Conservation (phyloP, 495 filamentous ascomycete species). For the Neurospora sp. region DNA sequence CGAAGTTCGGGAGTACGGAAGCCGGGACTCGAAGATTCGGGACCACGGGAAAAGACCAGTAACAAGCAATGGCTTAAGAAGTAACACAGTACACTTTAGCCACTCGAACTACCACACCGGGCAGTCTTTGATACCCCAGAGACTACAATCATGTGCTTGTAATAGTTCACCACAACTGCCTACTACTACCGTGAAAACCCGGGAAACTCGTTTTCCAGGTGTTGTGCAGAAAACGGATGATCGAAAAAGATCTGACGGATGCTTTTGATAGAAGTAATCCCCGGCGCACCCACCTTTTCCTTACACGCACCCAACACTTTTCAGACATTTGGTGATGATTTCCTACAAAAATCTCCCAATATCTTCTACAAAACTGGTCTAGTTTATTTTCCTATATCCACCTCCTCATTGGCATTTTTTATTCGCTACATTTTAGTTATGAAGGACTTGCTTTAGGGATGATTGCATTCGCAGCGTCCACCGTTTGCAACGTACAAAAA, state of each 20-base stretch:
- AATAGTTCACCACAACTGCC: no score
- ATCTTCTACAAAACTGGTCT: not conserved
- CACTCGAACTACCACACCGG: no score
- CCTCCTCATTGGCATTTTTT: no score
- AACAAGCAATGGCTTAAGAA: not conserved
- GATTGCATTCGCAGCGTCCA: not conserved
- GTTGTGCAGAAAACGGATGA: not conserved
- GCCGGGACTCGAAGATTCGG: not conserved
- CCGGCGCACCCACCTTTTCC: not conserved
- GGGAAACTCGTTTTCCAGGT: not conserved
- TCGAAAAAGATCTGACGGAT: not conserved
- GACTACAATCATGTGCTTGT: no score
- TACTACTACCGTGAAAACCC: no score
- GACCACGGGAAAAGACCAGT: not conserved
- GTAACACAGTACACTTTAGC: no score
- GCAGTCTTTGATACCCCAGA: no score
- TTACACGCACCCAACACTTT: not conserved
- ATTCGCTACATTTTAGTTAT: no score
- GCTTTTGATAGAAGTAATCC: not conserved
- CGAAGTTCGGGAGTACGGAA: not conserved
- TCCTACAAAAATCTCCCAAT: not conserved
- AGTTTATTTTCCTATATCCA: not conserved
- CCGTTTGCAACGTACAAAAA: not conserved
- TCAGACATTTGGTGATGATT: not conserved
- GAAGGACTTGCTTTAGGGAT: not conserved